A percentile compares a stretch with the other conserved stretches of the same genome.
Conservation (phyloP, 306 rosid species). For the Vigna mungo region DNA sequence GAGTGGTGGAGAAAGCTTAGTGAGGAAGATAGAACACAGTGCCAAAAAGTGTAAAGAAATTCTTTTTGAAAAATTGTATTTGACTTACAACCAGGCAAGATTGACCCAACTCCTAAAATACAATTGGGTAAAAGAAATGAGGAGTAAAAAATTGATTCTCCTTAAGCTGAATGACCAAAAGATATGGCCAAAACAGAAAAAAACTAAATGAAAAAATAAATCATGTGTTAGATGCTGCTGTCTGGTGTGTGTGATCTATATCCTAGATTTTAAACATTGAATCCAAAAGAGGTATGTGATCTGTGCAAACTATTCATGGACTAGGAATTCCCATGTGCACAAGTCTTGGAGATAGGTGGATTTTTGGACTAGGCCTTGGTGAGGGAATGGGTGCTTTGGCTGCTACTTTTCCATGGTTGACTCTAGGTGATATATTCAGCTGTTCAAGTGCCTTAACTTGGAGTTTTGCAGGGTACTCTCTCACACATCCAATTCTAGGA, state of each 20-base stretch:
- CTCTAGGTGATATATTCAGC: slow-evolving; percentile 69
- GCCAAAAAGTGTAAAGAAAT: not conserved
- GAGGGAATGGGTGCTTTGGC: slow-evolving; percentile 67
- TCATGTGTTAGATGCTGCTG: slow-evolving; percentile 42
- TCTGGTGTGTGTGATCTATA: not conserved
- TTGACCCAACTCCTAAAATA: slow-evolving; percentile 41
- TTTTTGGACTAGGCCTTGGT: slow-evolving; percentile 74
- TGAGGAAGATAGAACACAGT: not conserved
- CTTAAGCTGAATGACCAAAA: slow-evolving; percentile 39
- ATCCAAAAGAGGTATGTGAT: not conserved
- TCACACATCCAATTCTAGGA: slow-evolving; percentile 67
- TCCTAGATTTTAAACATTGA: slow-evolving; percentile 19
- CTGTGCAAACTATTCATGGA: slow-evolving; percentile 48
- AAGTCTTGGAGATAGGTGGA: slow-evolving; percentile 74
- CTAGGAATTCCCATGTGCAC: slow-evolving; percentile 64
- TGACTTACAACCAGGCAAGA: slow-evolving; percentile 41
- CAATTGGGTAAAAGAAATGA: slow-evolving; percentile 38
- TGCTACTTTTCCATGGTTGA: slow-evolving; percentile 41
- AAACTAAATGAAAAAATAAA: slow-evolving; percentile 34
- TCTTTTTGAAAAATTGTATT: slow-evolving; percentile 6
- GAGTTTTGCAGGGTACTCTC: slow-evolving; percentile 74
- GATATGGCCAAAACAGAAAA: slow-evolving; percentile 34
- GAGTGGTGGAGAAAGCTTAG: slow-evolving; percentile 21
- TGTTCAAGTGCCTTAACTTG: slow-evolving; percentile 79
- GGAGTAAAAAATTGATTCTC: slow-evolving; percentile 20